Percentiles rank a stretch among this genome's conserved stretches.
Conservation (phyloP, 257 asterid genomes). For the Phtheirospermum japonicum region DNA sequence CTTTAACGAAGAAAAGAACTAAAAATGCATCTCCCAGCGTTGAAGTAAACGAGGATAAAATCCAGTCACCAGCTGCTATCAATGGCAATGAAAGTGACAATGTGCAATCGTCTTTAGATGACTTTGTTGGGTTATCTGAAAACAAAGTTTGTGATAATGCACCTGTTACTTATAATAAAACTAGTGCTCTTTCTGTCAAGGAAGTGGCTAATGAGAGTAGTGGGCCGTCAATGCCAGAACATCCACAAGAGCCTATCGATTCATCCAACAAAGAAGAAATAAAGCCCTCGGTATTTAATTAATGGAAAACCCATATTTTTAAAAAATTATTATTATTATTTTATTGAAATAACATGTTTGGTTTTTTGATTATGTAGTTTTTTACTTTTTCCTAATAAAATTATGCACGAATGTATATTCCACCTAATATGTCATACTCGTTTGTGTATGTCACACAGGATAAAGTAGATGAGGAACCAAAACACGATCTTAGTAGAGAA, state of each 20-base stretch:
- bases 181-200: constrained; percentile 27
- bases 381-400: not conserved
- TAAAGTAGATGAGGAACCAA: constrained; percentile 29
- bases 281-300: constrained; percentile 40
- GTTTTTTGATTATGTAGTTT: not conserved
- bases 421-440: constrained; percentile 15
- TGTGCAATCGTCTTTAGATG: constrained; percentile 28
- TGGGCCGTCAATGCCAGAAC: constrained; percentile 30
- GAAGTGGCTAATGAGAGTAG: constrained; percentile 31
- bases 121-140: constrained; percentile 30
- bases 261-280: constrained; percentile 25
- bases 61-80: constrained; percentile 22
- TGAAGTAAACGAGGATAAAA: constrained; percentile 32
- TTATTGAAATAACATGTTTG: not conserved
- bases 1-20: constrained; percentile 44
- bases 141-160: constrained; percentile 21
- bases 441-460: constrained; percentile 37
- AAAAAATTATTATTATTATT: not conserved
- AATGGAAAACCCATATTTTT: constrained; percentile 5
- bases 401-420: constrained; percentile 11
- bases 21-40: constrained; percentile 24
- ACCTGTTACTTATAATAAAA: constrained; percentile 27
- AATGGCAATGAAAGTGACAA: constrained; percentile 13
- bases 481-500: constrained; percentile 24
- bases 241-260: constrained; percentile 24